A percentile compares a stretch with the other conserved stretches of the same genome.
These are phyloP conservation scores for Typha latifolia DNA, from an alignment of 176 grass and related monocot species.

Conservation along the genomic window DNA sequence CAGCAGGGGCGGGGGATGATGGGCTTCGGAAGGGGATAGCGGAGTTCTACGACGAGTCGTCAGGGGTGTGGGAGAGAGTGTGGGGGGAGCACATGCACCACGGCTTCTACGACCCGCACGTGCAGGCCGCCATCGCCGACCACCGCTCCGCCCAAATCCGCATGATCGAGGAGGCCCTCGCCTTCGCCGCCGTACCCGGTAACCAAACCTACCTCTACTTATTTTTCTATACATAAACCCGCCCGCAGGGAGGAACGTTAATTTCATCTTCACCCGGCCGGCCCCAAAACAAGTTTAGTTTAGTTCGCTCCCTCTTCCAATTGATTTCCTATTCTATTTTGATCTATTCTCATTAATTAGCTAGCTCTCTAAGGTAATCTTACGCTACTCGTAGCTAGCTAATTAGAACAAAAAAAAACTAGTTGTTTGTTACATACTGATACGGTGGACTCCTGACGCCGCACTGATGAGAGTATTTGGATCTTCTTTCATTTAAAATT, in stretches of 20 bases:
- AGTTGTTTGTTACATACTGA: no score
- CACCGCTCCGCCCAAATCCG: slow-evolving; percentile 79
- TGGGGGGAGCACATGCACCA: slow-evolving; percentile 99
- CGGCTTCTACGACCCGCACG: slow-evolving; percentile 61
- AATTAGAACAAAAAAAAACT: no score
- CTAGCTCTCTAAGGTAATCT: no score
- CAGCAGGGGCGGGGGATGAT: slow-evolving; percentile 10
- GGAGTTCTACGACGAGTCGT: slow-evolving; percentile 93
- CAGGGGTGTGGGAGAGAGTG: slow-evolving; percentile 69
- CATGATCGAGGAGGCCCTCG: slow-evolving; percentile 87
- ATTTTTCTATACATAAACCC: no score
- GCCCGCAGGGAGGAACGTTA: no score
- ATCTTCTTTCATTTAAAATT: no score
- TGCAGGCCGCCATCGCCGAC: slow-evolving; percentile 43
- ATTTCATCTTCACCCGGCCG: no score
- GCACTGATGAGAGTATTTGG: no score
- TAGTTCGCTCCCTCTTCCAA: neutral
- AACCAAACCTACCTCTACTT: neutral
- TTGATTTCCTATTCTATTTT: neutral
- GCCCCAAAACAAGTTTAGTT: no score
- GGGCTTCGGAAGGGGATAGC: slow-evolving; percentile 89
- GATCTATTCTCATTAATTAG: no score
- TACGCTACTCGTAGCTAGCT: no score
- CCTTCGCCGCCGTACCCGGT: slow-evolving; percentile 72
- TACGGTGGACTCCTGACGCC: no score